Base-by-base conservation (phyloP, 192 early-diverging fungal species). In the Lobosporangium transversale region DNA sequence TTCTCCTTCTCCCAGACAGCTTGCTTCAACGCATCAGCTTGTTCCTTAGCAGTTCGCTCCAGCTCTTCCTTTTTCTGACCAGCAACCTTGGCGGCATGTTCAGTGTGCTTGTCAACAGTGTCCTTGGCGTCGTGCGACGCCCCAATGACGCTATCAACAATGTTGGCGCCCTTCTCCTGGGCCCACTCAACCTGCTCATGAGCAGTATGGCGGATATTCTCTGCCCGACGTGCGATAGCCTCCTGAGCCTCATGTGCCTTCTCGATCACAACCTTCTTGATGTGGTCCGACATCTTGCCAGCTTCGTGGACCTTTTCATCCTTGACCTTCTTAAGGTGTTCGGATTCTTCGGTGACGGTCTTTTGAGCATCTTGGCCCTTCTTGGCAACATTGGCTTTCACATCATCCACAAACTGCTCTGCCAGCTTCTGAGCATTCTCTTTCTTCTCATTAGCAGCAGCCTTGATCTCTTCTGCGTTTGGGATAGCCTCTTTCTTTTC, bases 181-280 rank as follows among this genome's bases (percentile, higher is more conserved):
- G 26, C 35, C 21, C 35, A n/a, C 0, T 66, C 24, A 14, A 48
- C 53, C 43, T 66, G 51, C 29, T 56, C 63, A 49, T 53, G 52
- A 40, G 63, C 63, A 42, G 35, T 26, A 21, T 59, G 47, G n/a
- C 27, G 44, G 27, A 70, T 33, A 8, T 53, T 40, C 29, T 64
- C 55, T 12, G 69, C 70, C 26, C 59, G 49, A 4, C 30, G 62
- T 14, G 36, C 35, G 29, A 54, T 52, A n/a, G 71, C 56, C 30
- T 76, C 73, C 24, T 76, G 43, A 14, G 64, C 73, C 52, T 62
- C 73, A 12, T 50, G 47, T 0, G 65, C 73, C 40, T 76, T 67
- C 4, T 76, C 64, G 5, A 62, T 18, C 5, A 76, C 53, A 23
- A 50, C 24, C 58, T 76, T 54, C 48, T 67, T 67, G 53, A 62